Conservation (phyloP, 441 rosid species). For the Eutrema salsugineum region DNA sequence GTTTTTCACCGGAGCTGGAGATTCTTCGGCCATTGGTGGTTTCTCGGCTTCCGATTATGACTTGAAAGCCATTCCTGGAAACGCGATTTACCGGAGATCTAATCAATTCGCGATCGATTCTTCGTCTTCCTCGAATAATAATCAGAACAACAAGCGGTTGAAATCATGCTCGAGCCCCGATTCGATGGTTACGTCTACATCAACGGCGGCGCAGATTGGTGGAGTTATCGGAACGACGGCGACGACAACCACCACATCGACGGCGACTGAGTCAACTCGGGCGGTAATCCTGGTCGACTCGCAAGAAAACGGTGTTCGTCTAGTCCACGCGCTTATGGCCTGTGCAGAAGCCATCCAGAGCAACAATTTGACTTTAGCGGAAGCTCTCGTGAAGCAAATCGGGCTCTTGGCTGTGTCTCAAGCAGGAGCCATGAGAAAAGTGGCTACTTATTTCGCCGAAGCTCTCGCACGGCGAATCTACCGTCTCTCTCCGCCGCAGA, state of each 20-base stretch:
- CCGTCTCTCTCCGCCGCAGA: slow-evolving; percentile 53
- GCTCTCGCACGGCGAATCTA: slow-evolving; percentile 78
- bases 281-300: slow-evolving; percentile 69
- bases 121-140: slow-evolving; percentile 31
- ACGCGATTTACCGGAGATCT: slow-evolving; percentile 43
- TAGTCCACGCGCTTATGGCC: slow-evolving; percentile 80
- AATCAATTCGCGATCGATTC: slow-evolving; percentile 29
- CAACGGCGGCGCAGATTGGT: slow-evolving; percentile 25
- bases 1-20: slow-evolving; percentile 33
- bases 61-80: slow-evolving; percentile 76
- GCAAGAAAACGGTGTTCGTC: slow-evolving; percentile 73
- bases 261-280: slow-evolving; percentile 45
- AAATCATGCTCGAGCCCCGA: slow-evolving; percentile 38
- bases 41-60: slow-evolving; percentile 54
- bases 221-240: slow-evolving; percentile 18
- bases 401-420: slow-evolving; percentile 61
- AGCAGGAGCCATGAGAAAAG: slow-evolving; percentile 86
- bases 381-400: slow-evolving; percentile 67
- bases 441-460: slow-evolving; percentile 86
- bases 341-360: slow-evolving; percentile 82
- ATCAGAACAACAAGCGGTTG: slow-evolving; percentile 37
- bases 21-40: slow-evolving; percentile 40
- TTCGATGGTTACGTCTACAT: slow-evolving; percentile 32
- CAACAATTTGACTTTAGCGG: slow-evolving; percentile 50
- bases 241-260: slow-evolving; percentile 5